Conservation (phyloP, 805 yeast species). For the Kodamaea restingae region DNA sequence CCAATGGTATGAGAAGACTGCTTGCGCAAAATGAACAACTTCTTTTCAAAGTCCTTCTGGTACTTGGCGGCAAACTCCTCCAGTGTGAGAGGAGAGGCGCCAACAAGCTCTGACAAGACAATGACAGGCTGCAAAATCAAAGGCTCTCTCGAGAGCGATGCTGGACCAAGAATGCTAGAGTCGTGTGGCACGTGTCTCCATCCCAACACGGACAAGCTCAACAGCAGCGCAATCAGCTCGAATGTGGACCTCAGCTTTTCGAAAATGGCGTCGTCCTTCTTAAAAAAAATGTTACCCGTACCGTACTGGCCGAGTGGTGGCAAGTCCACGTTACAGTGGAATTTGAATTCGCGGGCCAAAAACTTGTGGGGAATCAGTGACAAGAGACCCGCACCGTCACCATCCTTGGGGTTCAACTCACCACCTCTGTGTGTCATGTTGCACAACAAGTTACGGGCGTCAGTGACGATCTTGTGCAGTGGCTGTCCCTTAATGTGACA, state of each 20-base stretch:
- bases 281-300: constrained; percentile 91
- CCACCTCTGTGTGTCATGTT: constrained; percentile 99
- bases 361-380: constrained; percentile 88
- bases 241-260: constrained; percentile 70
- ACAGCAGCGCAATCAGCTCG: constrained; percentile 70
- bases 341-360: constrained; percentile 77
- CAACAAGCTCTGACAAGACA: constrained; percentile 45
- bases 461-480: constrained; percentile 90
- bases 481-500: constrained; percentile 86
- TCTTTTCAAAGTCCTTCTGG: constrained; percentile 71
- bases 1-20: constrained; percentile 90
- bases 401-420: constrained; percentile 94
- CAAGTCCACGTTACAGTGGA: constrained; percentile 59
- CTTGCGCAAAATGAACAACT: constrained; percentile 81
- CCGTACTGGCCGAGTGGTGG: constrained; percentile 89
- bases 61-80: constrained; percentile 54
- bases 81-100: constrained; percentile 29
- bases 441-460: constrained; percentile 81
- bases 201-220: constrained; percentile 80
- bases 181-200: constrained; percentile 97
- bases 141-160: constrained; percentile 91
- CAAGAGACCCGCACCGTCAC: constrained; percentile 98
- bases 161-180: constrained; percentile 91
- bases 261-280: constrained; percentile 72
- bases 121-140: constrained; percentile 89